Base-by-base conservation (phyloP, 1,284 basidiomycete species). In the Heimioporus retisporus region DNA sequence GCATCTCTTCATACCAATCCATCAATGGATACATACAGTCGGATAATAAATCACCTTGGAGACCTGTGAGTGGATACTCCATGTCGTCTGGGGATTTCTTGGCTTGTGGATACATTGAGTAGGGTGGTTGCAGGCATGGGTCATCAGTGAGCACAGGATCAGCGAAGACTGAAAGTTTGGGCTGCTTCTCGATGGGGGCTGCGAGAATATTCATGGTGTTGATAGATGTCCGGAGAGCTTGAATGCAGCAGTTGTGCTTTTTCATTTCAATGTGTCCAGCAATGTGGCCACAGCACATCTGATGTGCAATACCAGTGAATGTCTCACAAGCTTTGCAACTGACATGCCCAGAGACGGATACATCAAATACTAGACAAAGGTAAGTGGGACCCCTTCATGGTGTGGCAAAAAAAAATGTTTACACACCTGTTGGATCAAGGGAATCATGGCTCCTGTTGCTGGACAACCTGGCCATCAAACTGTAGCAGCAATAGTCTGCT, bases 1-100 rank as follows among this genome's bases (percentile, higher is more conserved):
- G 44, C 23, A 63, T 59, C 31, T 59, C 65, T 51, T 65, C 25
- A 6, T 51, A 65, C 28, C 58, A 65, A n/a, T 28, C 28, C 28
- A 5, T 28, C 28, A 28, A 28, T 28, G 28, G 28, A n/a, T 56
- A 25, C 31, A 19, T 56, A n/a, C 10, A 10, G 19, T 56, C 35
- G 2, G 55, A 43, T n/a, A 19, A 23, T 15, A 56, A 8, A n/a
- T 48, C 44, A 14, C 19, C 19, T 19, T 44, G 31, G 8, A 46
- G 28, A 59, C 48, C 57, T 19, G 23, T 43, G 3, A 59, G 18
- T 19, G 57, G 35, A 56, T 42, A 56, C 14, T 28, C 28, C 28
- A 28, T 28, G 28, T 46, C 57, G 6, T 16, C 28, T 4, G 44
- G 43, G 5, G 16, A 46, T 13, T 4, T 15, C 23, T 59, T 25